Evolutionary conservation across 2,329 filamentous ascomycete species (phyloP).

Genomic region (Alternaria conjuncta): DNA sequence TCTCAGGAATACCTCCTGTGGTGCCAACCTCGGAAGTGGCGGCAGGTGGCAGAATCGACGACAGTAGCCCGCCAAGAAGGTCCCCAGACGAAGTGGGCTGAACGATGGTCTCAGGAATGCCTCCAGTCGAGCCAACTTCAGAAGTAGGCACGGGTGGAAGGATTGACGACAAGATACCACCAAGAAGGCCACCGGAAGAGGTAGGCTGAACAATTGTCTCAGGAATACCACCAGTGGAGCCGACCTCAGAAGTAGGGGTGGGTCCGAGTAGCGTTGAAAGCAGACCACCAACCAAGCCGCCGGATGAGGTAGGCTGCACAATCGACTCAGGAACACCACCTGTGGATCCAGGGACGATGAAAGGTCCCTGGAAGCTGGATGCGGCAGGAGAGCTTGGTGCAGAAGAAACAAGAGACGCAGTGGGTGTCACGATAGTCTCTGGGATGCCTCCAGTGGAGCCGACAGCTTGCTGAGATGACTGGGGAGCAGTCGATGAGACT

Average conservation of each 20-base stretch:
- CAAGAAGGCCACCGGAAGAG: constrained; percentile 7
- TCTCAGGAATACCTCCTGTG: constrained; percentile 24
- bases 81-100: constrained; percentile 9
- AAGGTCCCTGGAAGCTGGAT: constrained; percentile 31
- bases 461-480: constrained; percentile 12
- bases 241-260: constrained; percentile 17
- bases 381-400: constrained; percentile 12
- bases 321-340: constrained; percentile 18
- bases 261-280: constrained; percentile 22
- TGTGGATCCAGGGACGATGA: constrained; percentile 33
- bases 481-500: constrained; percentile 5
- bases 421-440: constrained; percentile 24
- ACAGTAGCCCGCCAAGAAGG: constrained; percentile 16
- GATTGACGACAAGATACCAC: constrained; percentile 8
- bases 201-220: constrained; percentile 23
- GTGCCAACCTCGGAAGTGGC: constrained; percentile 18
- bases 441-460: constrained; percentile 25
- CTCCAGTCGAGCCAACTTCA: constrained; percentile 21
- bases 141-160: constrained; percentile 20
- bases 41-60: constrained; percentile 13
- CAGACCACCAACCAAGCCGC: constrained; percentile 15
- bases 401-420: constrained; percentile 13
- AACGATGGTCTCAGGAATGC: constrained; percentile 19
- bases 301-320: constrained; percentile 19
- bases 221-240: constrained; percentile 33